Evolutionary conservation across 352 stramenopile species (phyloP).

Genomic region (Globisporangium canariense): DNA sequence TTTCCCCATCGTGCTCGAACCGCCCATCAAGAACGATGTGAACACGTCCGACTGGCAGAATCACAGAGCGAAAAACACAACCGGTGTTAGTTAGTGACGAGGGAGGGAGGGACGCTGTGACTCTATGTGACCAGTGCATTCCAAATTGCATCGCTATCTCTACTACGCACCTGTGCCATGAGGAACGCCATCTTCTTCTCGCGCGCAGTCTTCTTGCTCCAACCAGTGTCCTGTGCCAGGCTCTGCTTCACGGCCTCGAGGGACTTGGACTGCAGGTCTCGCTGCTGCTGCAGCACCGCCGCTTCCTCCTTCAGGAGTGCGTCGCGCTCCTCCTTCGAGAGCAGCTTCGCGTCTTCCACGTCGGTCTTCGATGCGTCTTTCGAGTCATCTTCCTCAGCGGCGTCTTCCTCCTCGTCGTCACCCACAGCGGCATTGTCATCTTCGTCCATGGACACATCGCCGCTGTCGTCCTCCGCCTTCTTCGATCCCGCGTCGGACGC

Average conservation of each 20-base stretch:
- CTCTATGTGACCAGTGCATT: neutral
- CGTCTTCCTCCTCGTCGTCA: conserved; percentile 26
- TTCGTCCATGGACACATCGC: conserved; percentile 26
- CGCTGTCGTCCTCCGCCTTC: conserved; percentile 19
- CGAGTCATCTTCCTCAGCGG: conserved; percentile 31
- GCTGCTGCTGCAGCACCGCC: conserved; percentile 63
- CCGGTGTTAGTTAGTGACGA: neutral
- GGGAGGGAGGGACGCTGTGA: neutral
- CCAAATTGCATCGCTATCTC: neutral
- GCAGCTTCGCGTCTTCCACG: conserved; percentile 29
- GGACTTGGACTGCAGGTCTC: conserved; percentile 71
- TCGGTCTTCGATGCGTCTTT: conserved; percentile 17
- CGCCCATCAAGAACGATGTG: conserved; percentile 86
- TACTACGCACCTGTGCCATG: conserved; percentile 60
- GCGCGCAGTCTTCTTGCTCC: conserved; percentile 35
- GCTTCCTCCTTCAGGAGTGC: conserved; percentile 68
- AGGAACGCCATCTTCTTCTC: conserved; percentile 85
- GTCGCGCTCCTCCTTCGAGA: conserved; percentile 60
- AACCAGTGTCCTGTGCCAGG: conserved; percentile 50
- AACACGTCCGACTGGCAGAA: conserved; percentile 73
- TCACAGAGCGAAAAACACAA: neutral
- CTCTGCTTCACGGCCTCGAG: conserved; percentile 67
- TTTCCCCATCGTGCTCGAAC: conserved; percentile 68
- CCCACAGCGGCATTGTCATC: conserved; percentile 22
- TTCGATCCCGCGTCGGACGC: conserved; percentile 11